phyloP scores from a whole-genome alignment of 768 basidiomycete genomes.

The Brasilioporus rufonigricans region DNA sequence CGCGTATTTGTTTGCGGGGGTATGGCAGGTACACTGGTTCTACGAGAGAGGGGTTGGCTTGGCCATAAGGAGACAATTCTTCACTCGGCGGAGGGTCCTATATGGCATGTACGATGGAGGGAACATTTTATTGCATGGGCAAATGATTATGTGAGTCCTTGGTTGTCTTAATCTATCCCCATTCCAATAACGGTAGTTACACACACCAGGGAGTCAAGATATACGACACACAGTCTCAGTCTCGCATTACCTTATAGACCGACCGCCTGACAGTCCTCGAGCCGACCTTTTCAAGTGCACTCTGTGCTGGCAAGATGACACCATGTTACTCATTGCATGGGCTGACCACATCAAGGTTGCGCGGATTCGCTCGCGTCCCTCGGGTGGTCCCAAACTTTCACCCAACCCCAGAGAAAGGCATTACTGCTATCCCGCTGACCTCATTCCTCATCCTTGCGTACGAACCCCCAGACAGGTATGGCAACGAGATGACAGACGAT shows the following conservation, averaged over 20 bases:
- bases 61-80: conserved; percentile 88
- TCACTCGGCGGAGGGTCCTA: conserved; percentile 86
- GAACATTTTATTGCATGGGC: conserved; percentile 92
- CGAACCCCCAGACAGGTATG: conserved; percentile 68
- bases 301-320: conserved; percentile 90
- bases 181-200: neutral
- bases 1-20: conserved; percentile 90
- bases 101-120: conserved; percentile 90
- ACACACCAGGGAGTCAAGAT: conserved; percentile 88
- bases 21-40: conserved; percentile 79
- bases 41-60: conserved; percentile 95
- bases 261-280: conserved; percentile 78
- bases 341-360: conserved; percentile 92
- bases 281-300: conserved; percentile 95
- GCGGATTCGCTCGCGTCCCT: conserved; percentile 64
- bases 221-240: conserved; percentile 77
- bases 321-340: conserved; percentile 89
- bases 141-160: conserved; percentile 73
- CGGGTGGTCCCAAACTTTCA: conserved; percentile 46
- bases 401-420: conserved; percentile 33
- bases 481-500: conserved; percentile 69
- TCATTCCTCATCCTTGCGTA: conserved; percentile 90
- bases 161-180: neutral
- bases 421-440: conserved; percentile 41
- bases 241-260: conserved; percentile 83